Evolutionary conservation across 495 filamentous ascomycete species (phyloP).

Genomic region (Opeltia flavorubescens): DNA sequence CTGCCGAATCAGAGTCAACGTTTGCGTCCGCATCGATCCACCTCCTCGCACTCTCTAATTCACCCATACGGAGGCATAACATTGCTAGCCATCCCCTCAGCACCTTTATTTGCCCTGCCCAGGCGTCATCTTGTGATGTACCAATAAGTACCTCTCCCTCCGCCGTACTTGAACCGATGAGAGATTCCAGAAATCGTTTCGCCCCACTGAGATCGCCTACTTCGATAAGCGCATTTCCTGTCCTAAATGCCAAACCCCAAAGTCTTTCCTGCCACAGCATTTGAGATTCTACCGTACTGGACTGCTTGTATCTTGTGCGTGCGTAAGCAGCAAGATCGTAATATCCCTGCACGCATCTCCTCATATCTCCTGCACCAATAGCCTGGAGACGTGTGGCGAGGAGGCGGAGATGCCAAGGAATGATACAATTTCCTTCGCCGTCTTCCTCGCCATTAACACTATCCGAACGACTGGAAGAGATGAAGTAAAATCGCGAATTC

Average conservation of each 20-base stretch:
- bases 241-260: conserved; percentile 59
- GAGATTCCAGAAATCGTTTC: conserved; percentile 42
- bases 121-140: conserved; percentile 11
- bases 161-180: too few species aligned
- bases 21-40: conserved; percentile 24
- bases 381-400: conserved; percentile 70
- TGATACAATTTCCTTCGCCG: conserved; percentile 12
- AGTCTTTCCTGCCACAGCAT: conserved; percentile 55
- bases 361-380: conserved; percentile 66
- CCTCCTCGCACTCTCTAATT: conserved; percentile 49
- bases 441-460: conserved; percentile 21
- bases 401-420: conserved; percentile 75
- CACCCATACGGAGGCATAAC: conserved; percentile 60
- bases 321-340: conserved; percentile 78
- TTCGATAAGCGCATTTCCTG: conserved; percentile 71
- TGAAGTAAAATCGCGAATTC: conserved; percentile 55
- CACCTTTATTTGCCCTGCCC: conserved; percentile 15
- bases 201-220: conserved; percentile 81
- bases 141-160: too few species aligned
- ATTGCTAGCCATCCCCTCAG: conserved; percentile 40
- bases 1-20: conserved; percentile 7
- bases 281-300: conserved; percentile 23
- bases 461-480: conserved; percentile 25
- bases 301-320: conserved; percentile 34
- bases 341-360: conserved; percentile 73